Percentiles rank a stretch among this genome's conserved stretches.
These are phyloP conservation scores for Trypanosoma cruzi DNA, from an alignment of 208 protist species.

Conservation along the genomic window DNA sequence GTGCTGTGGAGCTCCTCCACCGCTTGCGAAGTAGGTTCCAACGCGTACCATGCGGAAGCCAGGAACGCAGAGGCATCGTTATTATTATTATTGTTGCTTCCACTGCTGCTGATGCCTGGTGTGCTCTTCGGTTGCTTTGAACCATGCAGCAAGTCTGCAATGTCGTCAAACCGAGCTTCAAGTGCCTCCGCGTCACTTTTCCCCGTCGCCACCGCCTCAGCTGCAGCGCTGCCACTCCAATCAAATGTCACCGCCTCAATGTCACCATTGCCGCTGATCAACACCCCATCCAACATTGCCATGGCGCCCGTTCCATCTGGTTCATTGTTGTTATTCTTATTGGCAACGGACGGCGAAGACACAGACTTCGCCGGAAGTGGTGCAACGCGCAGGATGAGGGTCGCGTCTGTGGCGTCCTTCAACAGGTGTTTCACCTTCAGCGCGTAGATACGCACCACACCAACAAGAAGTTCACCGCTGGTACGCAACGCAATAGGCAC, in stretches of 20 bases:
- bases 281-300: conserved; percentile 49
- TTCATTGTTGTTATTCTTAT: conserved; percentile 37
- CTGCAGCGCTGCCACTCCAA: conserved; percentile 39
- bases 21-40: conserved; percentile 70
- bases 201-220: conserved; percentile 24
- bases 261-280: conserved; percentile 56
- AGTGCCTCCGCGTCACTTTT: conserved; percentile 50
- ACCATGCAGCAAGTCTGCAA: conserved; percentile 68
- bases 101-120: background rate
- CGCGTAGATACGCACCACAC: conserved; percentile 97
- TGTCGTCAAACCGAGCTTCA: conserved; percentile 79
- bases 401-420: conserved; percentile 88
- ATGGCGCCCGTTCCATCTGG: conserved; percentile 26
- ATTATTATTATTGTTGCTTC: background rate
- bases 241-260: conserved; percentile 82
- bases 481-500: conserved; percentile 97
- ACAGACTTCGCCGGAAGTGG: conserved; percentile 23
- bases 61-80: conserved; percentile 41
- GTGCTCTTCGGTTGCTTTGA: conserved; percentile 4
- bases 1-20: conserved; percentile 56
- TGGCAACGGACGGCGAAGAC: background rate
- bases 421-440: conserved; percentile 92
- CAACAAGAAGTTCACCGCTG: conserved; percentile 96
- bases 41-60: conserved; percentile 74
- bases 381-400: conserved; percentile 63